Conservation (phyloP, 2,329 filamentous ascomycete genomes). For the Alternaria panax region DNA sequence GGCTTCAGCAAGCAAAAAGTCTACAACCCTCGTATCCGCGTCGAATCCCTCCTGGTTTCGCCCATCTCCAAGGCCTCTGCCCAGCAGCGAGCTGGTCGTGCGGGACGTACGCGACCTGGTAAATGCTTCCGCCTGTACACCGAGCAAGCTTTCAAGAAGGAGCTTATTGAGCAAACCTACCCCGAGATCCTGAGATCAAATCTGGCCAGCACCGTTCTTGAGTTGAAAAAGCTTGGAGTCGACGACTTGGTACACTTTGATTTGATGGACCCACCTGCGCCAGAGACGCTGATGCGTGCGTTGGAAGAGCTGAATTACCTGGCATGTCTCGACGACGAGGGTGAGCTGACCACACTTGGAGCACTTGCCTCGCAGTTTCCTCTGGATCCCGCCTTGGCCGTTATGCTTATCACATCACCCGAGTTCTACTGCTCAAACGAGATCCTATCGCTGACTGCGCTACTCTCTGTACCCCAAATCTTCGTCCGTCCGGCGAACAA, state of each 20-base stretch:
- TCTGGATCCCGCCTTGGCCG: constrained; percentile 89
- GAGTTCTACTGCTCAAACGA: constrained; percentile 99
- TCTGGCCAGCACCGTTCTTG: constrained; percentile 90
- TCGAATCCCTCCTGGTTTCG: constrained; percentile 96
- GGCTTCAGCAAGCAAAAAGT: constrained; percentile 99
- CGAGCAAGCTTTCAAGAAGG: constrained; percentile 94
- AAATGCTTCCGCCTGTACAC: constrained; percentile 99
- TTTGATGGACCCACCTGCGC: constrained; percentile 96
- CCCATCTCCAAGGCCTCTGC: constrained; percentile 98
- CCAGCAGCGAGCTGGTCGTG: constrained; percentile 97
- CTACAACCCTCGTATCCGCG: constrained; percentile 94
- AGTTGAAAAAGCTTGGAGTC: constrained; percentile 96
- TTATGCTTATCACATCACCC: constrained; percentile 97
- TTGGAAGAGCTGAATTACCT: constrained; percentile 98
- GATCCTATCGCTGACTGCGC: constrained; percentile 90
- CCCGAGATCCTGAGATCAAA: constrained; percentile 96
- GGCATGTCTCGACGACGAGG: constrained; percentile 94
- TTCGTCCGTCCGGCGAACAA: constrained; percentile 87
- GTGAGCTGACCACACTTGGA: constrained; percentile 86
- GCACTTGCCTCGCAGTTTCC: constrained; percentile 93
- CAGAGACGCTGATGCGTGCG: constrained; percentile 97
- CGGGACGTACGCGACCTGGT: constrained; percentile 95
- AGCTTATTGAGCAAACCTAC: constrained; percentile 96
- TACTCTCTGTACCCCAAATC: constrained; percentile 92
- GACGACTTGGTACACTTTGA: constrained; percentile 98